Base-by-base conservation (phyloP, 163 green algal genomes). In the Scenedesmus sp. region DNA sequence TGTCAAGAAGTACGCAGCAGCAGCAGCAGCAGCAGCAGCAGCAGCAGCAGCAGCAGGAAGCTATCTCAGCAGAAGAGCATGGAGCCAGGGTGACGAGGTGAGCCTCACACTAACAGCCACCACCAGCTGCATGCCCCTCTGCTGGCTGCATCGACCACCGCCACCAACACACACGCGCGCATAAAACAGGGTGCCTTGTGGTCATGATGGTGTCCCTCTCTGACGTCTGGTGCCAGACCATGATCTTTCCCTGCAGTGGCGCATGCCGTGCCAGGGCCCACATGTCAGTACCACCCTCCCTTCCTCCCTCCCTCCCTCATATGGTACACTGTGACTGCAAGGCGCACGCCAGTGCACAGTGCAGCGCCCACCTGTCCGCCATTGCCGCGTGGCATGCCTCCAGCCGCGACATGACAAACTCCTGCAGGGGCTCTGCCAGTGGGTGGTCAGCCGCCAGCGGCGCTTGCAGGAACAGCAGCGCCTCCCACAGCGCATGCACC, bases 401-500 rank as follows among this genome's bases (percentile, higher is more conserved):
- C 66, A 92, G 52, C 7, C 82, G 64, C 3, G 20, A 60, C 8
- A 20, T n/a, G 4, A 89, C 88, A 26, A 84, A 52, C 88, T 88
- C 88, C 56, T 18, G 56, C 62, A 84, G 52, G 34, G 64, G 62
- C 86, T 82, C 67, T 34, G 34, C 64, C 64, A 84, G 64, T 4
- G 34, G 34, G 67, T 90, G n/a, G 52, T 90, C 59, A 56, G 64
- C 52, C 59, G 57, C 23, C 86, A 84, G 86, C 15, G 46, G 81
- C 1, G 88, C 52, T 52, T 83, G 62, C 55, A 93, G 15, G 56
- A 70, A 90, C 83, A 93, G 83, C 90, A 93, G 83, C 54, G 70
- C 83, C 83, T 93, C 90, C 90, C 90, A 93, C 56, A 90, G 67
- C 2, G 59, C 82, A 46, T 54, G 59, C 55, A 92, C 82, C 89